Evolutionary conservation across 345 rosid genomes (phyloP), one percentile per base, ranked within the genome.

Genomic region (Pistacia atlantica): DNA sequence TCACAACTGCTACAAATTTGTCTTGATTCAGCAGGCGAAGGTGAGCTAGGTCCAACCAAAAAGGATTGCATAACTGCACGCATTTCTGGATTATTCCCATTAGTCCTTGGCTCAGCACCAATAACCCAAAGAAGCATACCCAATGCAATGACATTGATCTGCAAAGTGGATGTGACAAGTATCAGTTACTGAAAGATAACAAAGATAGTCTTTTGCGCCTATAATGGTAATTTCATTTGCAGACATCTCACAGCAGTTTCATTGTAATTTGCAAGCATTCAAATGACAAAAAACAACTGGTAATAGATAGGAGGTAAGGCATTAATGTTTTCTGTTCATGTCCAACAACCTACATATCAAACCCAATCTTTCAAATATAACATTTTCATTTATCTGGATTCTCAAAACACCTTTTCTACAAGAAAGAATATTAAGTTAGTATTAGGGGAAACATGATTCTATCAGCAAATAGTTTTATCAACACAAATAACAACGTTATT

Each of bases 51-150:
- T 10, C 76, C 73, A n/a, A 87, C 88, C 79, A 89, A 54, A 74
- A 89, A 89, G 12, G 92, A 89, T 51, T 72, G 86, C 25, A 67
- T 82, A 31, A 89, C 81, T 22, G 59, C 69, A 0, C 76, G 60
- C 20, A 28, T 11, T 8, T 64, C 71, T 3, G 67, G 12, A 48
- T 72, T 18, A 18, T 33, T 64, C 68, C 65, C 59, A 17, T 49
- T 63, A 10, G 25, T 55, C 17, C 68, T 78, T 1, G 86, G 80
- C 67, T 76, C 82, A 0, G 71, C 51, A 3, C 90, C 89, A 10
- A 67, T 25, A 11, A 49, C 77, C 85, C 82, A 86, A 2, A 86
- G 81, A 38, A 77, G 20, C 4, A 79, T 59, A 0, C 85, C 85
- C 20, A 89, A 68, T 13, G 60, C 73, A 5, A 81, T 72, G 1